Evolutionary conservation across 129 eudicot genomes (phyloP).

Genomic region (Pittosporum tobira): DNA sequence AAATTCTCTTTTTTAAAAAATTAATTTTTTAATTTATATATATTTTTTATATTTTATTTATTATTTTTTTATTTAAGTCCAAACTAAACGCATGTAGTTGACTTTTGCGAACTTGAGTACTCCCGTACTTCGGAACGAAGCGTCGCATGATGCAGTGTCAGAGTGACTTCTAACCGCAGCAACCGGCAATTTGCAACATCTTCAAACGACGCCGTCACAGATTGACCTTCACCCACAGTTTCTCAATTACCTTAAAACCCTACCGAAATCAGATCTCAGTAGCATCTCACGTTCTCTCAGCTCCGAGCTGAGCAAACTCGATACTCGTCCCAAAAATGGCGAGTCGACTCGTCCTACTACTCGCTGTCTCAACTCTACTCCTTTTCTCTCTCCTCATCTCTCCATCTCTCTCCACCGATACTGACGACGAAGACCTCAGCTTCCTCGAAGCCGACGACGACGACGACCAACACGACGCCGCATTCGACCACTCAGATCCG

Average conservation of each 20-base stretch:
- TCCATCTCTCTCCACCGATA: constrained; percentile 24
- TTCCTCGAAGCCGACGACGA: constrained; percentile 56
- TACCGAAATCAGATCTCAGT: constrained; percentile 17
- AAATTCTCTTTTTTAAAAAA: no score
- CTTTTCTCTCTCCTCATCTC: constrained; percentile 42
- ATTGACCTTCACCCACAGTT: not conserved
- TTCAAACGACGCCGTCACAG: not conserved
- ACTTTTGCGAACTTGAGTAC: no score
- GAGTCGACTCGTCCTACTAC: constrained; percentile 33
- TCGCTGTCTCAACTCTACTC: constrained; percentile 38
- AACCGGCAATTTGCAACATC: no score
- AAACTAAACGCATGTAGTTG: no score
- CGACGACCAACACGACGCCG: constrained; percentile 18
- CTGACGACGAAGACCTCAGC: constrained; percentile 71
- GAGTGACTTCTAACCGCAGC: not conserved
- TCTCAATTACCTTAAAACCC: constrained; percentile 9
- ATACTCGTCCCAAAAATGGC: constrained; percentile 35
- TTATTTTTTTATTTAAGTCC: no score
- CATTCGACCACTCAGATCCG: constrained; percentile 29
- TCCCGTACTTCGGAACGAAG: no score
- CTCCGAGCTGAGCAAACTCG: constrained; percentile 13
- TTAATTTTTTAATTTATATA: no score
- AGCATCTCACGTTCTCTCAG: not conserved
- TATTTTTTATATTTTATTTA: no score
- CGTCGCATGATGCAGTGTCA: no score